These are phyloP conservation scores for Rostrohypoxylon terebratum DNA, from an alignment of 495 filamentous ascomycete genomes.

Conservation along the genomic window DNA sequence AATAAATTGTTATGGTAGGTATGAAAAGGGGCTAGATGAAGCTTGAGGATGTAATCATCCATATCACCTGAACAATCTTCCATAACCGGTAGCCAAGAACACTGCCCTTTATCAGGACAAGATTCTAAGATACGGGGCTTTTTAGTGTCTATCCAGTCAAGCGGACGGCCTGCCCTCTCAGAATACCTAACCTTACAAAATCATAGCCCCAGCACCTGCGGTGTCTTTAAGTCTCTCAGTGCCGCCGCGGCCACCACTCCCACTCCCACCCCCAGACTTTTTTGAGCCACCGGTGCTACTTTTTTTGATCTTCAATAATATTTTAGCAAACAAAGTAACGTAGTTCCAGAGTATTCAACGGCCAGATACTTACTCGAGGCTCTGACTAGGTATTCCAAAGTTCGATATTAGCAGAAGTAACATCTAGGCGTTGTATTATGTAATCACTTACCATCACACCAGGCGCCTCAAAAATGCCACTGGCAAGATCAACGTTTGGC, in stretches of 20 bases:
- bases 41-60: neutral
- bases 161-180: neutral
- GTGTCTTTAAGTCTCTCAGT: constrained; percentile 24
- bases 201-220: constrained; percentile 27
- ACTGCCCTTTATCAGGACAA: neutral
- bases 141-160: neutral
- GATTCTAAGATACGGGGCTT: neutral
- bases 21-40: constrained; percentile 7
- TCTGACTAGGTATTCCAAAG: constrained; percentile 22
- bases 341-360: too few relatives aligned
- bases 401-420: neutral
- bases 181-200: constrained; percentile 10
- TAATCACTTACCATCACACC: constrained; percentile 19
- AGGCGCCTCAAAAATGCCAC: constrained; percentile 31
- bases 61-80: neutral
- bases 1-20: neutral
- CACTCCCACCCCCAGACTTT: neutral
- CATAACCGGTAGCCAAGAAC: neutral
- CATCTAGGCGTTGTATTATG: neutral
- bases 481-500: constrained; percentile 23
- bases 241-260: neutral
- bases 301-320: constrained; percentile 9
- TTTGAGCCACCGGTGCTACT: neutral
- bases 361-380: constrained; percentile 4
- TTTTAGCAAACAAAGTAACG: neutral